Evolutionary conservation across 2,329 filamentous ascomycete genomes (phyloP), one percentile per base, ranked within the genome.

Genomic region (Phialocephala subalpina): DNA sequence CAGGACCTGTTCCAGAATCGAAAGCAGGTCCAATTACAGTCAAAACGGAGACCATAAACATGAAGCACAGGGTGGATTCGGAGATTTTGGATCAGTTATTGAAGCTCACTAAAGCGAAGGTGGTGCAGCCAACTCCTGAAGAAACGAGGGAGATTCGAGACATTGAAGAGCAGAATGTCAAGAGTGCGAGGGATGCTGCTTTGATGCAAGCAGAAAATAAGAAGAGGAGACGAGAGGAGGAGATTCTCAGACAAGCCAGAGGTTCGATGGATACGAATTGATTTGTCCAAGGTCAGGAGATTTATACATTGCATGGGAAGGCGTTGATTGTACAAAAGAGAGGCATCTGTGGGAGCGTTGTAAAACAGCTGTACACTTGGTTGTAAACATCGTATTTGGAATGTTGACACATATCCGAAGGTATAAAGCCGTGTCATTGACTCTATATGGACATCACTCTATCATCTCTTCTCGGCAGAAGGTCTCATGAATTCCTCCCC

Each of bases 51-150:
- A 68, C 65, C 1, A 85, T 90, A 71, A 83, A 90, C 70, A 91
- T 94, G 84, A 89, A 88, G 76, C 77, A 85, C 73, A 83, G 86
- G 72, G 82, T 82, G 66, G 88, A 87, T 52, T 80, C 82, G 2
- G 82, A 87, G 40, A 94, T 94, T 67, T 80, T 93, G 20, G 78
- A 83, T 58, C 83, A 86, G 65, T 82, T 94, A 61, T 76, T 93
- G 45, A 79, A 81, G 65, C 82, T 88, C 77, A 92, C 90, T 22
- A 85, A 86, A 22, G 91, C 90, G 11, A 78, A 81, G 29, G 76
- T 80, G 27, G 76, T 94, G 1, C 73, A 83, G 67, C 82, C 89
- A 2, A 89, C 86, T 0, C 77, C 80, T 2, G 84, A 89, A 74
- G 91, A 94, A 72, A 74, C 82, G 65, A 79, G 81, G 60, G 83